phyloP scores from a whole-genome alignment of 176 grass and related monocot genomes.

The Tillandsia leiboldiana region DNA sequence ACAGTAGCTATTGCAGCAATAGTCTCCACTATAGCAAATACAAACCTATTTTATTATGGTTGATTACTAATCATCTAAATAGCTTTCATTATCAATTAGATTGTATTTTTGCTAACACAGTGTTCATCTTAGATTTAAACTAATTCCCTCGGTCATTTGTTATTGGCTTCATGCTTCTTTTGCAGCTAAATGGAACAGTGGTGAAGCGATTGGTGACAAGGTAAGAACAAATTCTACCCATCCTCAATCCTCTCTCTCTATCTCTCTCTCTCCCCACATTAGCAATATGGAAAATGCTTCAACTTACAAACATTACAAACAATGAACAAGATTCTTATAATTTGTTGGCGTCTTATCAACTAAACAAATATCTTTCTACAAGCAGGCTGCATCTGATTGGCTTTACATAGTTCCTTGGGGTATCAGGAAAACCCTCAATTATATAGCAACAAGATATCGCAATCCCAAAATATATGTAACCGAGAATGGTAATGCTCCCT shows the following conservation, averaged over 20 bases:
- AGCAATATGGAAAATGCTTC: too few relatives aligned
- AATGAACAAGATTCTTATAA: background rate
- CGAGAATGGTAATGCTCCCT: constrained; percentile 71
- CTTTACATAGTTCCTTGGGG: constrained; percentile 98
- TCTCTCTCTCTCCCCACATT: background rate
- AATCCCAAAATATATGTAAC: constrained; percentile 73
- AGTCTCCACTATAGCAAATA: too few relatives aligned
- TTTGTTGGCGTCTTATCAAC: background rate
- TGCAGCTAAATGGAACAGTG: constrained; percentile 48
- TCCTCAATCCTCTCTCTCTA: background rate
- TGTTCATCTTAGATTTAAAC: too few relatives aligned
- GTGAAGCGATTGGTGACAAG: constrained; percentile 87
- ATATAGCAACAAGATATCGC: constrained; percentile 52
- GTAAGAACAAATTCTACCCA: constrained; percentile 25
- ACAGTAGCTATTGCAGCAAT: background rate
- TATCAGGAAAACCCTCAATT: constrained; percentile 53
- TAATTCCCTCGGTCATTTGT: background rate
- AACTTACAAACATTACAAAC: background rate
- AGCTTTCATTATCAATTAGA: background rate
- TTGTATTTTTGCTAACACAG: background rate
- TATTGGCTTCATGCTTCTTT: constrained; percentile 31
- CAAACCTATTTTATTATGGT: background rate
- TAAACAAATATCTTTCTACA: constrained; percentile 24
- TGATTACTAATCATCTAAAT: background rate
- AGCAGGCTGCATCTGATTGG: constrained; percentile 92